Evolutionary conservation across 176 grass and related monocot species (phyloP), one percentile per base, ranked within the genome.

Genomic region (Chrysopogon serrulatus): DNA sequence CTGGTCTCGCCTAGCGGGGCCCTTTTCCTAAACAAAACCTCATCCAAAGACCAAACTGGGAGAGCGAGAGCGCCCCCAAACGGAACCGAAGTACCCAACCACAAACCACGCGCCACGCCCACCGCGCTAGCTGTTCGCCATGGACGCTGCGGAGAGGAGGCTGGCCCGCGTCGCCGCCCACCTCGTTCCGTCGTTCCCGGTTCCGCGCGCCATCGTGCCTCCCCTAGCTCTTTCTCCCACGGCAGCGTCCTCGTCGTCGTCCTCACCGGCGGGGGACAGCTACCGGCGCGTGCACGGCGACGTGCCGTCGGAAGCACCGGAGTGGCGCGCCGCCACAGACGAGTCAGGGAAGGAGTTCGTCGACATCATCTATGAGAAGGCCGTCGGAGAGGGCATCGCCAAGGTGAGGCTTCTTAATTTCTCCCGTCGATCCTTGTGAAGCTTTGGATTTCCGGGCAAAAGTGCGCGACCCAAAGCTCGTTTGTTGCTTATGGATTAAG

Each of bases 361-460:
- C 16, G 91, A 98, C 85, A 93, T 98, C 77, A 32, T 95, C 51
- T 95, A 98, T 77, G 96, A 95, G 89, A 98, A 98, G 89, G 74
- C 89, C 33, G 64, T 95, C 30, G 85, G 82, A 0, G 96, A 98
- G 78, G 96, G 93, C 43, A 95, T 98, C 51, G 96, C 96, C 30
- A 98, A 98, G 93, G 95, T 94, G 68, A 68, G 4, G 8, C n/a
- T 31, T 60, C 33, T 24, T n/a, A n/a, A n/a, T n/a, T 34, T 18
- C 30, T 18, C 18, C 10, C 30, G 18, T 33, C 6, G 15, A 59
- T 54, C 53, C 41, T 23, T 33, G 24, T 18, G 16, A 74, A 79
- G 41, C 68, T 33, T 21, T 21, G 47, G 15, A 23, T 61, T 68
- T 28, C n/a, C 21, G 6, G 8, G 9, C 37, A 31, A 78, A 59